Conservation (phyloP, 1,139 yeast species). For the Yamadazyma conglobata region DNA sequence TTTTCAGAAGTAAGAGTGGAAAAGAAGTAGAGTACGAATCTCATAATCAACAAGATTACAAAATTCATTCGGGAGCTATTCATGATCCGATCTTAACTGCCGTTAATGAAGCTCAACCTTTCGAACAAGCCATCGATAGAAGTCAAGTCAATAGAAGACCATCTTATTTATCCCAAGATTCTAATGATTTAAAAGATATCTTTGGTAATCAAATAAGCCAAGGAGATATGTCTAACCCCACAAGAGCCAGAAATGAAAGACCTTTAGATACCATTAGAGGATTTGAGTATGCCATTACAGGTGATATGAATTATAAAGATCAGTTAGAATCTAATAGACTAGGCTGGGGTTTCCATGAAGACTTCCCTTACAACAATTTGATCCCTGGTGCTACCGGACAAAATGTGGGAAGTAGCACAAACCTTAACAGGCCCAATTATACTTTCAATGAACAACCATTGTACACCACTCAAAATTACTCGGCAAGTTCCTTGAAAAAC, state of each 20-base stretch:
- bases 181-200: conserved; percentile 62
- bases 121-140: conserved; percentile 65
- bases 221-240: conserved; percentile 89
- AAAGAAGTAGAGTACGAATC: conserved; percentile 32
- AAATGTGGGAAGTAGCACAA: neutral
- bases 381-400: conserved; percentile 19
- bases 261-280: conserved; percentile 92
- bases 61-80: conserved; percentile 56
- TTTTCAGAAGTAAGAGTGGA: conserved; percentile 37
- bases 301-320: conserved; percentile 72
- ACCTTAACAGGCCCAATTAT: conserved; percentile 28
- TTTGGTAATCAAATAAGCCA: conserved; percentile 74
- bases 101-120: conserved; percentile 93
- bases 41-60: conserved; percentile 29
- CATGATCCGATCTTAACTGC: conserved; percentile 91
- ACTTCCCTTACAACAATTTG: conserved; percentile 38
- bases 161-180: conserved; percentile 37
- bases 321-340: conserved; percentile 72
- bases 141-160: conserved; percentile 28
- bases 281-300: conserved; percentile 90
- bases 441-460: conserved; percentile 57
- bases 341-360: conserved; percentile 71
- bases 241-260: conserved; percentile 87
- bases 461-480: conserved; percentile 56
- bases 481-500: conserved; percentile 38